Evolutionary conservation across 73 alveolate species (phyloP), one percentile per base, ranked within the genome.

Genomic region (Symbiodinium pilosum): DNA sequence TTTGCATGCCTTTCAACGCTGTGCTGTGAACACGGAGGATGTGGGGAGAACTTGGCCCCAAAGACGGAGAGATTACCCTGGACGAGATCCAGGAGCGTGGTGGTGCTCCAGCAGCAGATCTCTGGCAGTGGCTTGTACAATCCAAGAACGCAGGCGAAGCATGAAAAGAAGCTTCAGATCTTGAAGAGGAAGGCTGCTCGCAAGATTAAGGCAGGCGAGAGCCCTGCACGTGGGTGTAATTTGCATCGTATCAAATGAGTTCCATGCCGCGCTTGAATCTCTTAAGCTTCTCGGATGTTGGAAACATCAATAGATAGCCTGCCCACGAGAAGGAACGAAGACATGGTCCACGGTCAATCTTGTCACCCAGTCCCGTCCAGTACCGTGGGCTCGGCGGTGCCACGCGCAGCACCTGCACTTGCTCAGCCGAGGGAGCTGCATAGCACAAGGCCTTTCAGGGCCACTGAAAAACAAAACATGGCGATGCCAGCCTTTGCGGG

Each of bases 31-130:
- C 52, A 38, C 34, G 7, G 7, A 88, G 95, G 95, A 88, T 88
- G 95, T 88, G 95, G 95, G 95, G 95, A 38, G 86, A 88, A 34
- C 95, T 88, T 16, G 95, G 95, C 26, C 95, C 95, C 2, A 83
- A 69, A 24, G 95, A 88, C 30, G 95, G 95, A 6, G 95, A 88
- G 21, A 16, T 64, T 44, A 88, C 95, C 16, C 64, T 43, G 38
- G 95, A 88, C 43, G 95, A 88, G 6, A 64, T 40, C 32, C 95
- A 88, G 95, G 95, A 30, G 16, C 85, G 20, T n/a, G 85, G 5
- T n/a, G 11, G 44, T 71, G 30, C 20, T 52, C 20, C 69, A 16
- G 34, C 77, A 59, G 38, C 77, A 59, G 8, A 59, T n/a, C n/a
- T n/a, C n/a, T n/a, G n/a, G n/a, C 16, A 6, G 51, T 41, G 38